Evolutionary conservation across 768 basidiomycete genomes (phyloP).

Genomic region (Mycena crocata): DNA sequence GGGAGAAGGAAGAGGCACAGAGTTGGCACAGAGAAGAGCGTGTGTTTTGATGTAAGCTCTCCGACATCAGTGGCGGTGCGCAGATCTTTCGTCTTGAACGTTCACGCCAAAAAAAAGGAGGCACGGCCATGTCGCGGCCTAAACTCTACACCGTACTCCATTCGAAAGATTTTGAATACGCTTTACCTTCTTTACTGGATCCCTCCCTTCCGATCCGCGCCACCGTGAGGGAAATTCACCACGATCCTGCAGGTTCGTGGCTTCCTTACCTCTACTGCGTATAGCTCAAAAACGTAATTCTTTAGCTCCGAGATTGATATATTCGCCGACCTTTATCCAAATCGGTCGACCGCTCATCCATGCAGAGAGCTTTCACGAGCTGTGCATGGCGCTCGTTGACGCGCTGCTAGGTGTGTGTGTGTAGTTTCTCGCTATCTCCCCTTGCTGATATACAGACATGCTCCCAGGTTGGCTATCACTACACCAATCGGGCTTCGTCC

Average conservation of each 20-base stretch:
- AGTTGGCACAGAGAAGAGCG: too few relatives aligned
- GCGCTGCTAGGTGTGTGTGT: slow-evolving; percentile 20
- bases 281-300: too few relatives aligned
- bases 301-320: too few relatives aligned
- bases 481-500: slow-evolving; percentile 17
- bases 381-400: slow-evolving; percentile 17
- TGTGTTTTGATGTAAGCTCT: too few relatives aligned
- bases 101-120: too few relatives aligned
- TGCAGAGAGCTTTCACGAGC: slow-evolving; percentile 1
- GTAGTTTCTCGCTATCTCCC: background rate
- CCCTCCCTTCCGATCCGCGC: background rate
- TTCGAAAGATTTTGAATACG: slow-evolving; percentile 8
- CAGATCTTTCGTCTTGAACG: background rate
- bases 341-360: background rate
- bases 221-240: background rate
- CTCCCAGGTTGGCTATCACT: slow-evolving; percentile 21
- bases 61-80: slow-evolving; percentile 29
- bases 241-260: background rate
- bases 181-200: background rate
- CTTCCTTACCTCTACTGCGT: too few relatives aligned
- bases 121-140: slow-evolving; percentile 22
- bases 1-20: too few relatives aligned
- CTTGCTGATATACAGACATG: background rate
- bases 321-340: background rate
- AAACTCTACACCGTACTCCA: slow-evolving; percentile 22